A percentile compares a stretch with the other conserved stretches of the same genome.
Conservation (phyloP, 345 rosid species). For the Sisymbrium altissimum region DNA sequence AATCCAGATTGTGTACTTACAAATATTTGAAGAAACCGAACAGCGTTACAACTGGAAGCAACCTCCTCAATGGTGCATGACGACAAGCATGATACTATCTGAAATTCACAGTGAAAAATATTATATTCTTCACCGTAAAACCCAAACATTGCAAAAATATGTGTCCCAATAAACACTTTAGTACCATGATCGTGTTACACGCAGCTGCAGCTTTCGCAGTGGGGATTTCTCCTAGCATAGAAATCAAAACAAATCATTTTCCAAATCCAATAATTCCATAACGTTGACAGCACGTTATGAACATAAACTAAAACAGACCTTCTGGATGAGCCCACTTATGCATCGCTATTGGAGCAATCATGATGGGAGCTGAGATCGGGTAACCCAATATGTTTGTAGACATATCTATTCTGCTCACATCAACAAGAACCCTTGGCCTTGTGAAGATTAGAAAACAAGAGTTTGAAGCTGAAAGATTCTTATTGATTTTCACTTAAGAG, state of each 20-base stretch:
- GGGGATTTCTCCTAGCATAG: constrained; percentile 60
- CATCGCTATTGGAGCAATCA: constrained; percentile 68
- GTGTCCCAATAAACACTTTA: background rate
- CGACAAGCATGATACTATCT: constrained; percentile 66
- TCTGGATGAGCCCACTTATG: constrained; percentile 76
- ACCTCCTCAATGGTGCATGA: constrained; percentile 73
- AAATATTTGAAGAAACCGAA: constrained; percentile 75
- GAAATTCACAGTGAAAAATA: background rate
- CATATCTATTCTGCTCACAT: constrained; percentile 56
- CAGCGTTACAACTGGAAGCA: constrained; percentile 77
- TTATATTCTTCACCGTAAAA: background rate
- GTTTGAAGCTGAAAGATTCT: too few relatives aligned
- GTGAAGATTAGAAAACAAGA: too few relatives aligned
- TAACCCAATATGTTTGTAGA: constrained; percentile 56
- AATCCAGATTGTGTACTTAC: constrained; percentile 32
- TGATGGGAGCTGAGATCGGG: constrained; percentile 57
- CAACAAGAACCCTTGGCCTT: constrained; percentile 72
- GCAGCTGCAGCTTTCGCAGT: constrained; percentile 92
- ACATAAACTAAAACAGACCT: constrained; percentile 38
- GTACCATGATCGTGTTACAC: constrained; percentile 77
- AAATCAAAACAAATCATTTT: constrained; percentile 5
- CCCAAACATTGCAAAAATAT: background rate
- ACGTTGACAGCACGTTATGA: background rate
- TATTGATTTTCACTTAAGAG: too few relatives aligned
- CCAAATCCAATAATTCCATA: background rate